phyloP scores from a whole-genome alignment of 306 rosid species.

The Arachis stenosperma region DNA sequence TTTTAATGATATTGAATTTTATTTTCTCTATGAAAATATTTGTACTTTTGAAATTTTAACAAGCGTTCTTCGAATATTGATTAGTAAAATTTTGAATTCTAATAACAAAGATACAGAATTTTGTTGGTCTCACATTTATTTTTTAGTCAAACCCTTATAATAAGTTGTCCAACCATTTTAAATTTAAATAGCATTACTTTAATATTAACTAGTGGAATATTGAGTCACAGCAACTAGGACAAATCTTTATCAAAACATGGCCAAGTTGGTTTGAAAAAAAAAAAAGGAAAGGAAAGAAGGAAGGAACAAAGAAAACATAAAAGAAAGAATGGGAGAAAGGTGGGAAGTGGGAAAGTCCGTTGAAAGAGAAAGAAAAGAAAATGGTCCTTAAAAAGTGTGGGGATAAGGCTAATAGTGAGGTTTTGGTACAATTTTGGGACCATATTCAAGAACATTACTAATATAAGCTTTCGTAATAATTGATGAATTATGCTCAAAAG shows the following conservation, averaged over 20 bases:
- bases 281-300: neutral
- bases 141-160: too few relatives aligned
- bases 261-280: conserved; percentile 43
- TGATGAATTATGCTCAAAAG: conserved; percentile 51
- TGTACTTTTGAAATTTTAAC: too few relatives aligned
- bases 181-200: too few relatives aligned
- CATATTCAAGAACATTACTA: conserved; percentile 36
- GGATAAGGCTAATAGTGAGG: neutral
- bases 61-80: too few relatives aligned
- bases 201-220: too few relatives aligned
- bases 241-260: conserved; percentile 58
- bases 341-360: conserved; percentile 20
- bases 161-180: too few relatives aligned
- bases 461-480: conserved; percentile 48
- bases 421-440: conserved; percentile 51
- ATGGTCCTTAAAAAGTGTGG: conserved; percentile 48
- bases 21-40: too few relatives aligned
- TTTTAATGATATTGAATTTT: too few relatives aligned
- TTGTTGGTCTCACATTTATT: too few relatives aligned
- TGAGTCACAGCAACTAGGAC: conserved; percentile 41
- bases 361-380: conserved; percentile 43
- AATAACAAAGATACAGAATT: too few relatives aligned
- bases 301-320: too few relatives aligned
- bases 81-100: too few relatives aligned
- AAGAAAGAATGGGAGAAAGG: neutral